Evolutionary conservation across 495 filamentous ascomycete genomes (phyloP), one percentile per base, ranked within the genome.

Genomic region (Penicillium psychrofluorescens): DNA sequence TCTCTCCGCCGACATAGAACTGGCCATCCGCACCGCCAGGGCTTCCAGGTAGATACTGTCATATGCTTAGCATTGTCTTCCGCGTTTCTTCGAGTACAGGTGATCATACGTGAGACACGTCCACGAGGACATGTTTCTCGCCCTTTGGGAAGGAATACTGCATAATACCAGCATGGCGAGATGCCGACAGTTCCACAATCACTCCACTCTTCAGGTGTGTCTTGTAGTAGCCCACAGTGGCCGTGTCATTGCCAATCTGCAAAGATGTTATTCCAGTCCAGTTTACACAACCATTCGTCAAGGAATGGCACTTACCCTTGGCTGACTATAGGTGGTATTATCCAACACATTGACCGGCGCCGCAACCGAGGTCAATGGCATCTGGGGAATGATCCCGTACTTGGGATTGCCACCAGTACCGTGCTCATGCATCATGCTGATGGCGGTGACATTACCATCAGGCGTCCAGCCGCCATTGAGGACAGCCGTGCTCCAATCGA

Each of bases 351-450:
- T 69, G 11, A 68, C 64, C 0, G 57, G 62, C 29, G 40, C 14
- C n/a, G 52, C 54, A 35, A 67, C 44, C 6, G 48, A 51, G 8
- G 59, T 62, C 45, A 67, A 48, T 6, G 83, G 82, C 68, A 84
- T 77, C 58, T 86, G 83, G 10, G 75, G 64, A 22, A 85, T 76
- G 7, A 83, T 70, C 1, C 83, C 81, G 51, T 85, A 86, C 61
- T 85, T 85, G 0, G 81, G 80, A 9, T 77, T 77, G 15, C 83
- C 82, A 11, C 83, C 83, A 12, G 79, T 86, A 3, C 83, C 82
- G 44, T 74, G 79, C 56, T 86, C 81, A 55, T 86, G 83, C 68
- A 85, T 77, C 71, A 85, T 72, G 29, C 58, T 79, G 53, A 85
- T 80, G 4, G 74, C 83, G 7, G 75, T 80, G 34, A 86, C 73